Base-by-base conservation (phyloP, 371 early-diverging fungal species). In the Lichtheimia hyalospora region DNA sequence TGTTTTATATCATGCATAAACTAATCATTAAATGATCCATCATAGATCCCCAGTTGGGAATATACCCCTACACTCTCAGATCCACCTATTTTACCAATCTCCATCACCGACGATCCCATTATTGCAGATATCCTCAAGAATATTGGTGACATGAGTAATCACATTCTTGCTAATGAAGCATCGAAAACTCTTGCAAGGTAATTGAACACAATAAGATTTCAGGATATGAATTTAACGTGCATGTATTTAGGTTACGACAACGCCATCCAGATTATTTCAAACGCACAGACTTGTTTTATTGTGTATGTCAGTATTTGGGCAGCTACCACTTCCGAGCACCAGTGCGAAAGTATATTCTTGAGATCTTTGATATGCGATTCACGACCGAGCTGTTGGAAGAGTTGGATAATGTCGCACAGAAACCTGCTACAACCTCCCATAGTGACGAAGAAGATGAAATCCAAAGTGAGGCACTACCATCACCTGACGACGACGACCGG, bases 61-160 rank as follows among this genome's bases (percentile, higher is more conserved):
- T 81, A 77, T 43, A 77, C 75, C 48, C 77, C 81, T 13, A 73
- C 75, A 28, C 54, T 71, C n/a, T 64, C 78, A 14, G 67, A 79
- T 20, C 78, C 82, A 25, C 76, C 85, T n/a, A 68, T 66, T 10
- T 54, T 82, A 42, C 72, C 83, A n/a, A 52, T 64, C 16, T 65
- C 64, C 16, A 73, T 67, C 28, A 76, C 76, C 25, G 63, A 66
- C 0, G 78, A 89, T 61, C 57, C 71, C 13, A 70, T 84, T 13
- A 87, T 86, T 60, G 64, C 77, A 48, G 91, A 90, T 62, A 85
- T 94, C 25, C 64, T 95, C 13, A 83, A 82, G 61, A 75, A 85
- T 39, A 83, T 92, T 54, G 92, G 93, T 40, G 91, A 92, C 61
- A 79, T 95, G 71, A 87, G 89, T 55, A 95, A 93, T 63, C 91